A percentile compares a stretch with the other conserved stretches of the same genome.
These are phyloP conservation scores for Serendipita sp. DNA, from an alignment of 768 basidiomycete species.

Conservation along the genomic window DNA sequence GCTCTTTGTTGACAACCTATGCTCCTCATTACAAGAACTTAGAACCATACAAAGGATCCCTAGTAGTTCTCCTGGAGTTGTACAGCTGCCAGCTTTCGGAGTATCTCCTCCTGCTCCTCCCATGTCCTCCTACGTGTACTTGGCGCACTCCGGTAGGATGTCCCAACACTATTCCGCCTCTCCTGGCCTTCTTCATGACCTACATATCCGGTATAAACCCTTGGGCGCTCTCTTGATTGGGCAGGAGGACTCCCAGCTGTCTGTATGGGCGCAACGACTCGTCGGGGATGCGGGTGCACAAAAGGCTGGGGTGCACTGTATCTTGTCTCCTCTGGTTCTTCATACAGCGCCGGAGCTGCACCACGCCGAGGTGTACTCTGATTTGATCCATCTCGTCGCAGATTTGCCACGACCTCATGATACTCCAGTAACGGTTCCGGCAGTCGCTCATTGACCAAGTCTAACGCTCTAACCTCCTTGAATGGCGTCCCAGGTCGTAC, in stretches of 20 bases:
- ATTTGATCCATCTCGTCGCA: background rate
- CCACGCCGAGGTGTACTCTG: background rate
- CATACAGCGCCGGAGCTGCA: background rate
- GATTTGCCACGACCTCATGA: background rate
- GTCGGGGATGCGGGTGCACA: background rate
- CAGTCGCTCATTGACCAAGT: background rate
- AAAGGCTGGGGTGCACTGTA: background rate
- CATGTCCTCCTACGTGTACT: background rate
- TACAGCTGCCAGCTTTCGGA: no score
- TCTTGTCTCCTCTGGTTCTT: background rate
- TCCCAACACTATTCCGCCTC: background rate
- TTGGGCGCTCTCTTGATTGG: background rate
- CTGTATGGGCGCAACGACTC: background rate
- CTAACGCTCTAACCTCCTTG: background rate
- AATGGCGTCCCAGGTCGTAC: slow-evolving; percentile 1
- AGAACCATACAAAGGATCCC: no score
- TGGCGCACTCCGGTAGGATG: background rate
- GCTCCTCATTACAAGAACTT: no score
- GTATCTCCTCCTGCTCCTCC: background rate
- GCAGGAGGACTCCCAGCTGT: background rate
- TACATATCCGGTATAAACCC: background rate
- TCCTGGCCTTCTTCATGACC: background rate
- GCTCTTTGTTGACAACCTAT: no score
- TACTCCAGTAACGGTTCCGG: background rate
- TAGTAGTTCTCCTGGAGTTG: no score